Evolutionary conservation across 805 yeast genomes (phyloP), one percentile per base, ranked within the genome.

Genomic region (Torulaspora maleeae): DNA sequence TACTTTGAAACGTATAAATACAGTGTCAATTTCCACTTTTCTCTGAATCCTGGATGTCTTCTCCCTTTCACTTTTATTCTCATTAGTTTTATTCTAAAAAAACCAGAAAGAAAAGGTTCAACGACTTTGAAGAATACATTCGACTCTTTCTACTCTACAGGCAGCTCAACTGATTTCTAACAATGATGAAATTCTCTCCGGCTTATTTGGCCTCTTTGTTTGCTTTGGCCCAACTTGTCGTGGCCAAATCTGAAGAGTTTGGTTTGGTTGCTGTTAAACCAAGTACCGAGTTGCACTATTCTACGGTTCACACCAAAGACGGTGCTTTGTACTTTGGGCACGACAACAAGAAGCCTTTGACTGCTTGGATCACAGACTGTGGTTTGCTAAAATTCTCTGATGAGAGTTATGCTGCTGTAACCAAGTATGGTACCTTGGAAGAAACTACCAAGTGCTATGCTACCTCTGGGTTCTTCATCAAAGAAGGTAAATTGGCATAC

Each of bases 401-500:
- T 38, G 66, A 59, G 34, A 52, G 56, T 12, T 68, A 45, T 49
- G 69, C 63, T 17, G 59, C 57, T 38, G 61, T 61, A 24, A 44
- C 39, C 36, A 33, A 44, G 17, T 55, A 50, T 40, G 63, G 64
- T 39, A 34, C 53, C 7, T 36, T 59, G 11, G 50, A 50, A 11
- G 54, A 51, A 32, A 56, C 59, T 33, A 41, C 53, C 24, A 54
- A 52, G 44, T 43, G 59, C 16, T 55, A 63, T 38, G 63, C 57
- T 30, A 38, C 66, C 27, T 47, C 64, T 16, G 71, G 74, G 4
- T 76, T 72, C 57, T 54, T 72, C 32, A 63, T 76, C 49, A 25
- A 52, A 5, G 59, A 63, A 32, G 74, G 72, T 33, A 54, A 65
- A 55, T 66, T 76, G 58, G 52, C 54, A 2, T 69, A 60, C 56